Evolutionary conservation across 139 green algal genomes (phyloP), one percentile per base, ranked within the genome.

Genomic region (Astrephomene gubernaculifera): DNA sequence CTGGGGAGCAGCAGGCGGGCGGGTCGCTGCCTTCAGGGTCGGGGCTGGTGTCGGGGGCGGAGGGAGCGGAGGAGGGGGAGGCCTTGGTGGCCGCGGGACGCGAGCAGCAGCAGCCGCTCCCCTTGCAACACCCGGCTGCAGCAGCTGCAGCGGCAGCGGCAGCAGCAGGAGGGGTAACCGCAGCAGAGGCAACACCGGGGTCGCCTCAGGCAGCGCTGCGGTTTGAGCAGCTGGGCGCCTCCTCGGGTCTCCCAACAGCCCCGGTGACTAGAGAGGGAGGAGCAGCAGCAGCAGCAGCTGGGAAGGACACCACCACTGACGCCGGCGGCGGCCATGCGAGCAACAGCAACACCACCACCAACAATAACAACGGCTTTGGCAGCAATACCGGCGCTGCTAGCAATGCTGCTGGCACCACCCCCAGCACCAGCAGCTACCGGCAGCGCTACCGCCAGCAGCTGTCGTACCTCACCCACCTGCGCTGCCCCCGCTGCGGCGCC

Each of bases 401-500:
- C 69, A 2, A 14, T 44, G 38, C 9, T 33, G 54, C 27, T 33
- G 24, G n/a, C 74, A 21, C 22, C 74, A 0, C 33, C 21, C 36
- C 67, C 36, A 38, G 44, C 31, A 17, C 31, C 67, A 24, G 38
- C 39, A 17, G 19, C 36, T 31, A 19, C 35, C 85, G 82, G 33
- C 36, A 27, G 35, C 45, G 31, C 2, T 87, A 81, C 63, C 44
- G 44, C 2, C 0, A 4, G 0, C 61, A 68, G 33, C 45, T 83
- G 78, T n/a, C n/a, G 9, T 91, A 88, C 53, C 53, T 75, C 24
- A 54, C 45, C 4, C 24, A 25, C 0, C 29, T 87, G 6, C 67
- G 74, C 53, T 93, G 90, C 71, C 90, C 90, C 14, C 81, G 87
- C 44, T 93, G 90, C 35, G 90, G 90, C 49, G 45, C 45, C 36